Conservation (phyloP, 2,329 filamentous ascomycete species). For the Fusarium avenaceum region DNA sequence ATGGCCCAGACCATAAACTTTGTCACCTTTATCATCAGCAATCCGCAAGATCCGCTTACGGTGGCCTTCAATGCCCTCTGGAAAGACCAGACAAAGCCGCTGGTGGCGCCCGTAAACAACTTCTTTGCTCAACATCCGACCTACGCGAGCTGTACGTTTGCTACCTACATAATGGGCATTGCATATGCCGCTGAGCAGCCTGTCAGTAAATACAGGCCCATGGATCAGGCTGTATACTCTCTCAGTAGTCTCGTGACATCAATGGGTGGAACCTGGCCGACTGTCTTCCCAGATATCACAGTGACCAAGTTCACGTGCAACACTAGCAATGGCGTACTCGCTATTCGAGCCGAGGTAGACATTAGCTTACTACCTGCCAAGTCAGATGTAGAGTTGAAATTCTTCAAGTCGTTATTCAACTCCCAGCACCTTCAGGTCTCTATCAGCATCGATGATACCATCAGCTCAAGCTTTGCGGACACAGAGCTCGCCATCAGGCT, state of each 20-base stretch:
- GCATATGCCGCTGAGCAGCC: constrained; percentile 2
- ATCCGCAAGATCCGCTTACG: background rate
- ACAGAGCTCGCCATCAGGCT: background rate
- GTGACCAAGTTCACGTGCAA: constrained; percentile 17
- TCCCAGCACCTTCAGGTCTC: background rate
- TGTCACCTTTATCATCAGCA: background rate
- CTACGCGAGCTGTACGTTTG: constrained; percentile 3
- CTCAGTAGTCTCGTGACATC: background rate
- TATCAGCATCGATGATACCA: no score
- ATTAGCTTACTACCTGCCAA: background rate
- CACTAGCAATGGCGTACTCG: background rate
- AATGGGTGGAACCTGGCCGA: background rate
- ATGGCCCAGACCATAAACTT: constrained; percentile 1
- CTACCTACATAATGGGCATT: constrained; percentile 12
- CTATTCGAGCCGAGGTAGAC: background rate
- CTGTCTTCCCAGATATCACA: background rate
- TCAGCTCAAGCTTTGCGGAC: no score
- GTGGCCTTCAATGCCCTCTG: background rate
- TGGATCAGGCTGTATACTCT: constrained; percentile 4
- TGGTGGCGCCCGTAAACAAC: background rate
- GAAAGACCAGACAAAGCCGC: background rate
- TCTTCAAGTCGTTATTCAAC: background rate
- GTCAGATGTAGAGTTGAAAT: background rate
- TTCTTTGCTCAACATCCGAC: background rate
- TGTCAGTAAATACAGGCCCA: background rate